phyloP scores from a whole-genome alignment of 2,329 filamentous ascomycete species.

The Pseudocercospora cruenta region DNA sequence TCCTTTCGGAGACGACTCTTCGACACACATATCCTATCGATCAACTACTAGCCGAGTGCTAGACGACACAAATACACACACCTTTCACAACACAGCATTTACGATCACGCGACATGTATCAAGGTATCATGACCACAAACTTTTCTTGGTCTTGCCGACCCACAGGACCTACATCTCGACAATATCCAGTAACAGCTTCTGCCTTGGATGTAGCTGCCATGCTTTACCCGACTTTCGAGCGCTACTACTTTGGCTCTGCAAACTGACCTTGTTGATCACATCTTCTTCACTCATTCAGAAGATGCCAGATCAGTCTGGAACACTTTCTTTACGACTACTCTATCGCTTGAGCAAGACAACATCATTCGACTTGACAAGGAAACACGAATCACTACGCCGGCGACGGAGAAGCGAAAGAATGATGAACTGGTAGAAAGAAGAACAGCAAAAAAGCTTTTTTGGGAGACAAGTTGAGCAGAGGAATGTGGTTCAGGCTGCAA shows the following conservation, averaged over 20 bases:
- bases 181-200: conserved; percentile 21
- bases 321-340: conserved; percentile 1
- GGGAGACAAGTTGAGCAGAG: background rate
- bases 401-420: background rate
- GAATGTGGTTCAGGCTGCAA: background rate
- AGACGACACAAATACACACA: conserved; percentile 14
- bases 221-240: conserved; percentile 13
- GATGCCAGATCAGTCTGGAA: conserved; percentile 37
- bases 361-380: background rate
- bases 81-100: conserved; percentile 5
- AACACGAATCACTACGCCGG: background rate
- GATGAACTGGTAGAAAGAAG: conserved; percentile 6
- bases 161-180: conserved; percentile 24
- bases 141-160: conserved; percentile 27
- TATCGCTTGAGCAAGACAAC: background rate
- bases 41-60: conserved; percentile 18
- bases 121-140: conserved; percentile 9
- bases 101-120: conserved; percentile 14
- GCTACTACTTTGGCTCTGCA: conserved; percentile 21
- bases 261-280: conserved; percentile 36
- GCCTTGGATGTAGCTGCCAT: conserved; percentile 22
- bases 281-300: conserved; percentile 37
- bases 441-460: conserved; percentile 9
- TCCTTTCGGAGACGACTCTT: conserved; percentile 19
- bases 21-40: conserved; percentile 19